These are phyloP conservation scores for Stylosanthes scabra DNA, from an alignment of 331 rosid species.

Conservation along the genomic window DNA sequence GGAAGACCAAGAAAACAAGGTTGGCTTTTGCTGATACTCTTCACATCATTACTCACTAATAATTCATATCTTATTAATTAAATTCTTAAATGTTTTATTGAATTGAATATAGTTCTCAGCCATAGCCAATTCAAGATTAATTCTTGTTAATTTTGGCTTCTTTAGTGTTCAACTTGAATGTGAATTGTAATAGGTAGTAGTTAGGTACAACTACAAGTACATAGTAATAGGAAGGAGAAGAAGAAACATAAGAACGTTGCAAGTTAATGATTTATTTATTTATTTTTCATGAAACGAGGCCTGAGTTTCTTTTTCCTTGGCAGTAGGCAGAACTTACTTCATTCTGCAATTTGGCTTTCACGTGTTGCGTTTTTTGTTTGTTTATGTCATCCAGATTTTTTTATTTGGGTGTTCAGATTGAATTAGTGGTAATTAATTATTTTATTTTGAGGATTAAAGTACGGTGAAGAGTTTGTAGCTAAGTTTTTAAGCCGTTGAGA, in stretches of 20 bases:
- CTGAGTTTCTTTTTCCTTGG: not conserved
- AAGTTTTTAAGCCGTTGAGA: conserved; percentile 8
- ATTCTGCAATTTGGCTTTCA: conserved; percentile 44
- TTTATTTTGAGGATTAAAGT: not conserved
- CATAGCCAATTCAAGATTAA: conserved; percentile 6
- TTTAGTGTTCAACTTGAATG: conserved; percentile 21
- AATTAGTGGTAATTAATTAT: not conserved
- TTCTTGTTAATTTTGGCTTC: not conserved
- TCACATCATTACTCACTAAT: conserved; percentile 56
- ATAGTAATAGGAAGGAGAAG: not conserved
- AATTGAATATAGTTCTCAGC: conserved; percentile 24
- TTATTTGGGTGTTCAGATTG: too few relatives aligned
- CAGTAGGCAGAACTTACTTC: conserved; percentile 6
- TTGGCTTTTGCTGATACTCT: conserved; percentile 50
- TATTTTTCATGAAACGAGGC: not conserved
- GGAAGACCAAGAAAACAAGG: conserved; percentile 50
- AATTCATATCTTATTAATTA: conserved; percentile 7
- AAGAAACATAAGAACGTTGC: not conserved
- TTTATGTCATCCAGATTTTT: conserved; percentile 19
- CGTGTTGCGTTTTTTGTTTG: conserved; percentile 17
- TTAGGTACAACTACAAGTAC: conserved; percentile 17
- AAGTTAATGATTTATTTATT: conserved; percentile 14
- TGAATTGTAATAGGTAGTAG: conserved; percentile 32
- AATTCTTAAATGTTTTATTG: not conserved
- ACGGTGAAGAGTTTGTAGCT: not conserved